Evolutionary conservation across 106 monocot genomes (phyloP).

Genomic region (Allium fistulosum): DNA sequence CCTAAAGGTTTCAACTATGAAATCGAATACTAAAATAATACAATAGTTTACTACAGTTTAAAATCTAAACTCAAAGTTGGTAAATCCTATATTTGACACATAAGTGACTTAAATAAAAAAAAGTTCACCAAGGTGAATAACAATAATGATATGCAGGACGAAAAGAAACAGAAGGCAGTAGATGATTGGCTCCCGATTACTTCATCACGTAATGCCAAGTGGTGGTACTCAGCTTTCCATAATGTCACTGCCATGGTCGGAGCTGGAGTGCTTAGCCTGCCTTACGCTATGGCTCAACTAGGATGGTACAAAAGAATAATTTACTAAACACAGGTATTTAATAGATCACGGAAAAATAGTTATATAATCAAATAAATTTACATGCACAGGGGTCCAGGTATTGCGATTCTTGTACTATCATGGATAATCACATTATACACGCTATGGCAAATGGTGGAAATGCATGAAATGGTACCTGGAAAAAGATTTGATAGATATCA

Average conservation of each 20-base stretch:
- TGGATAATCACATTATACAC: constrained; percentile 73
- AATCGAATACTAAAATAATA: too few relatives aligned
- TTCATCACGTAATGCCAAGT: constrained; percentile 20
- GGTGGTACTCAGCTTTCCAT: constrained; percentile 28
- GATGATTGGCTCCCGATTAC: constrained; percentile 22
- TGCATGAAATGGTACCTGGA: constrained; percentile 79
- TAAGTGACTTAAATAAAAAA: background rate
- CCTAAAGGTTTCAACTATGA: background rate
- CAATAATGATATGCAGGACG: background rate
- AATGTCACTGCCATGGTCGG: constrained; percentile 32
- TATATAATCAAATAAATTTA: background rate
- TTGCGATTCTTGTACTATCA: constrained; percentile 40
- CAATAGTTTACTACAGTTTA: too few relatives aligned
- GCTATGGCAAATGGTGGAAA: constrained; percentile 79
- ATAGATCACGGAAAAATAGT: background rate
- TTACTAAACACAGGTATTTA: background rate
- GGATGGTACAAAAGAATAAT: constrained; percentile 12
- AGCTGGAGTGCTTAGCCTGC: constrained; percentile 20
- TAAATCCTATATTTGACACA: background rate
- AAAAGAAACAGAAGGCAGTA: background rate
- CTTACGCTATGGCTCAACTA: constrained; percentile 18
- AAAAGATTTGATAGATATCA: constrained; percentile 70
- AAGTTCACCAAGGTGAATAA: background rate
- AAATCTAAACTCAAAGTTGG: background rate
- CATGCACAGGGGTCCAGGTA: constrained; percentile 47